phyloP scores from a whole-genome alignment of 1,284 basidiomycete genomes.

The Xerocomus tenax region DNA sequence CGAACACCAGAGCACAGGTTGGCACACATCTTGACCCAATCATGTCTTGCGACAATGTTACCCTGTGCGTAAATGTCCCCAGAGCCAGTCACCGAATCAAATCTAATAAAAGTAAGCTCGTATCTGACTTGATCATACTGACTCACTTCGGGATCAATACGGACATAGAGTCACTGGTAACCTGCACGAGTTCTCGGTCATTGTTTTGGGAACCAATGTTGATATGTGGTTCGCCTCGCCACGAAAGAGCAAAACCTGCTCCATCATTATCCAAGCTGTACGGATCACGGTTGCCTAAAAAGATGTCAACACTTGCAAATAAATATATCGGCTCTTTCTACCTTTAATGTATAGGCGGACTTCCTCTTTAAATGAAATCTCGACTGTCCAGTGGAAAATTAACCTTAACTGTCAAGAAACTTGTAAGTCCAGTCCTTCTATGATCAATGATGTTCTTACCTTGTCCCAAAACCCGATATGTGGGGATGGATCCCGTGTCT shows the following conservation, averaged over 20 bases:
- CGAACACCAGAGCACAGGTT: constrained; percentile 84
- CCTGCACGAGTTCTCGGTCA: constrained; percentile 77
- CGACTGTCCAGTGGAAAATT: constrained; percentile 77
- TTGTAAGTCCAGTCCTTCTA: background rate
- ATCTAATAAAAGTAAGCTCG: constrained; percentile 14
- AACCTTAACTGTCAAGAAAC: constrained; percentile 56
- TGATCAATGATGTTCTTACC: constrained; percentile 31
- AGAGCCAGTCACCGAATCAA: constrained; percentile 13
- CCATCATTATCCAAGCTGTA: constrained; percentile 69
- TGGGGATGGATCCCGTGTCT: constrained; percentile 81
- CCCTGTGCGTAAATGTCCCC: constrained; percentile 17
- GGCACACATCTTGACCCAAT: constrained; percentile 59
- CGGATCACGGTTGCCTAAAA: constrained; percentile 74
- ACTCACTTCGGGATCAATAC: constrained; percentile 76
- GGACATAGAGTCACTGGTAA: constrained; percentile 72
- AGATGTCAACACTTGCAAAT: constrained; percentile 14
- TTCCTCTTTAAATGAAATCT: constrained; percentile 64
- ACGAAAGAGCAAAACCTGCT: constrained; percentile 84
- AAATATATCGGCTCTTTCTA: constrained; percentile 23
- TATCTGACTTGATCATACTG: background rate
- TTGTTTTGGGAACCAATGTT: constrained; percentile 68
- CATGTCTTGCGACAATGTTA: constrained; percentile 19
- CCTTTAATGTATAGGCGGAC: constrained; percentile 84
- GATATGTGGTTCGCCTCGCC: constrained; percentile 71
- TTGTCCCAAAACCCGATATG: constrained; percentile 93